Conservation (phyloP, 768 basidiomycete genomes). For the Hortiboletus campestris region DNA sequence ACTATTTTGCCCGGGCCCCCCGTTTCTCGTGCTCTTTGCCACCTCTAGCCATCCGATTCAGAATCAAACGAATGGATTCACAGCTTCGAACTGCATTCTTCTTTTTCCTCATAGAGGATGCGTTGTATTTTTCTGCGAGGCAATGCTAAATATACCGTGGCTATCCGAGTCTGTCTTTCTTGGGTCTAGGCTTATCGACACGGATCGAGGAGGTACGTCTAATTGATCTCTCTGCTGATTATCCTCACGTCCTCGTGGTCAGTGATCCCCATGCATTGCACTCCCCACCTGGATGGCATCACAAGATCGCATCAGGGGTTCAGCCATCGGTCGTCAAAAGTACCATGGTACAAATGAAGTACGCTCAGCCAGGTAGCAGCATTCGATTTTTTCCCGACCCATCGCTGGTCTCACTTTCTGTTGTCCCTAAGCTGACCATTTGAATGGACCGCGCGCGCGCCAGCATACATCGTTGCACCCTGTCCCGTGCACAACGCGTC, state of each 20-base stretch:
- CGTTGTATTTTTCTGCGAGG: not conserved
- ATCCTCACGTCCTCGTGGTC: slow-evolving; percentile 2
- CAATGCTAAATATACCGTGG: not conserved
- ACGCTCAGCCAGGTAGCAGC: not conserved
- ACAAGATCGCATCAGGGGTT: not conserved
- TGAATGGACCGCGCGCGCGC: not conserved
- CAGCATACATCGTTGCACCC: not conserved
- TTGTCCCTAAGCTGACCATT: not conserved
- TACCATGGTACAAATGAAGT: not conserved
- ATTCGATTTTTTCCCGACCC: not conserved
- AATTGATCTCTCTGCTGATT: not conserved
- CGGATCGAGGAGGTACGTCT: not conserved
- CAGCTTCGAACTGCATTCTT: not conserved
- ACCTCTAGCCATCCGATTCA: slow-evolving; percentile 1
- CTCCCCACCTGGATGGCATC: not conserved
- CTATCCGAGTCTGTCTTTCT: not conserved
- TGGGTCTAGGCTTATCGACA: slow-evolving; percentile 2
- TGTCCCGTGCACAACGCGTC: not conserved
- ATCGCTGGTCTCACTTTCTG: not conserved
- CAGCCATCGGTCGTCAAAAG: not conserved
- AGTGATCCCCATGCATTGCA: not conserved
- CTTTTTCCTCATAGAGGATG: not conserved
- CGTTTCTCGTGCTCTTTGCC: not conserved
- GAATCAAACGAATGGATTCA: slow-evolving; percentile 8
- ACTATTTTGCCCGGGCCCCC: not conserved